Evolutionary conservation across 2,329 filamentous ascomycete species (phyloP), one percentile per base, ranked within the genome.

Genomic region (Paraphoma chrysanthemicola): DNA sequence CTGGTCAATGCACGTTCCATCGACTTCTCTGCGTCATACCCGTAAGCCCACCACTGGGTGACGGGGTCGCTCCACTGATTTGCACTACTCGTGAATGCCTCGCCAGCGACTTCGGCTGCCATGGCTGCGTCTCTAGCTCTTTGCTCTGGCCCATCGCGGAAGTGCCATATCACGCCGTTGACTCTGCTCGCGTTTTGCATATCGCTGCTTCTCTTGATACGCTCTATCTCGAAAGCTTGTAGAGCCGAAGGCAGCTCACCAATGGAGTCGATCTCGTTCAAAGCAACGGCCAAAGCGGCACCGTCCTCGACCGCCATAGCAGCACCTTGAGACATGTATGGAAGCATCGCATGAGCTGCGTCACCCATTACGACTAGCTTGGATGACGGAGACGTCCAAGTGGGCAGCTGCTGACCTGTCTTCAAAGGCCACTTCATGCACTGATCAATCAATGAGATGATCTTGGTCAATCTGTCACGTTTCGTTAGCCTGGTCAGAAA

Each of bases 251-350:
- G 53, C 0, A 82, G 52, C 30, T 79, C 63, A 0, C 60, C 47
- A 0, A 31, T 11, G 0, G 66, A 62, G 0, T 39, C 43, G 3
- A 80, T 67, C 0, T 74, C 59, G 11, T 56, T 62, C 3, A 82
- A 60, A 0, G 69, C 70, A 3, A 57, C 78, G 1, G 88, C 88
- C 0, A 90, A 74, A 0, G 88, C 86, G 0, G 87, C 86, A 0
- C 87, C 88, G 51, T 90, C 88, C 68, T 91, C 88, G 0, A 90
- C 78, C 0, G 85, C 84, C 2, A 84, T 86, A 65, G 89, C 89
- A 12, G 88, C 88, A 0, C 88, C 67, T 47, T 67, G 59, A 1
- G 59, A 60, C 64, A 69, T 66, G 54, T 67, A 71, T 2, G 68
- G 67, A 9, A 71, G 41, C 62, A 68, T 68, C 4, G 68, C 56